Evolutionary conservation across 2,329 filamentous ascomycete genomes (phyloP), one percentile per base, ranked within the genome.

Genomic region (Cladobotryum protrusum): DNA sequence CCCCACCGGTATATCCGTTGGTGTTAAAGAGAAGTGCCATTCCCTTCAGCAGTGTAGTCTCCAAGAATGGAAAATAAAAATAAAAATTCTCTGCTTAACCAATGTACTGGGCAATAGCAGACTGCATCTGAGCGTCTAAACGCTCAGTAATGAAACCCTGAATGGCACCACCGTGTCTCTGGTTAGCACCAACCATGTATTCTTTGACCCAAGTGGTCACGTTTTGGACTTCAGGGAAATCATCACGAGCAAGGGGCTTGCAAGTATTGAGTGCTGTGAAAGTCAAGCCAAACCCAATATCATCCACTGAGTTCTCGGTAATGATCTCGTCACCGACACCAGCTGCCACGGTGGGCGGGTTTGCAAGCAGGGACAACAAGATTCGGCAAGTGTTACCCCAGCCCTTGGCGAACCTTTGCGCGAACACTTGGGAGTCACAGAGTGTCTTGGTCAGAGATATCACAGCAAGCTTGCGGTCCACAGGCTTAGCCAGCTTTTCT

Each of bases 201-300:
- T 79, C 72, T 49, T 86, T 73, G 19, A 96, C 91, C 92, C 92
- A 99, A 65, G 86, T 86, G 47, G 89, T 73, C 52, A 90, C 87
- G 48, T 90, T 85, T 5, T 81, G 78, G 13, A 96, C 83, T 54
- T 96, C 87, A 1, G 91, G 86, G 74, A 90, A 97, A 17, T 91
- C 86, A 65, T 97, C 93, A 46, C 77, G 78, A 1, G 80, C 72
- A 4, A 81, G 74, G 52, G 83, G 83, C 66, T 86, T 89, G 72
- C 92, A 93, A 0, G 92, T 96, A 72, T 92, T 95, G 55, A 99
- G 79, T 32, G 88, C 85, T 1, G 93, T 97, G 70, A 95, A 99
- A 8, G 90, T 92, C 56, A 96, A 84, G 20, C 93, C 93, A 63
- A 99, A 99, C 24, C 89, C 86, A 57, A 96, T 83, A 65, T 99